A percentile compares a stretch with the other conserved stretches of the same genome.
These are phyloP conservation scores for Triticum dicoccoides DNA, from an alignment of 176 grass and related monocot genomes.

Conservation along the genomic window DNA sequence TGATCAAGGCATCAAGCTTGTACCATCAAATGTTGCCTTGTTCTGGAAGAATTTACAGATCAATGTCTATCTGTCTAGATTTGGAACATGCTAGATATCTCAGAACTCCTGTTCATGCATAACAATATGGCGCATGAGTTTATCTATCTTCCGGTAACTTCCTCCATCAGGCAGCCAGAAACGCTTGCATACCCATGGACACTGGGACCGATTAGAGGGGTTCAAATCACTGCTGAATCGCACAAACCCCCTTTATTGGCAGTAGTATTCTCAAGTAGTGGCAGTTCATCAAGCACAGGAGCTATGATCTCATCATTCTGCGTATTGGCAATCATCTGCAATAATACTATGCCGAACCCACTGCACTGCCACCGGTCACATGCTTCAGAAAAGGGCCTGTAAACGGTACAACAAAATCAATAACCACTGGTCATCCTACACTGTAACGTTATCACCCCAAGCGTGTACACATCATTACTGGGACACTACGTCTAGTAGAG, in stretches of 20 bases:
- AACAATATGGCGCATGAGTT: background rate
- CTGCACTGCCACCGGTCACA: background rate
- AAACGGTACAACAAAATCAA: background rate
- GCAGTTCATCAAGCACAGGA: background rate
- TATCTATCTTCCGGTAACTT: background rate
- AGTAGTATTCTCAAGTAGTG: background rate
- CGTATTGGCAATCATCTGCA: background rate
- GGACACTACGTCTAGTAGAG: background rate
- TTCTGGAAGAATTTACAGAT: background rate
- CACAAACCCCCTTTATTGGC: background rate
- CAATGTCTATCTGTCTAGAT: background rate
- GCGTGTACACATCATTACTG: background rate
- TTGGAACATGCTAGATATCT: background rate
- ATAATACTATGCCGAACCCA: background rate
- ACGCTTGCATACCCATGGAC: background rate
- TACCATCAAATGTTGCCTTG: background rate
- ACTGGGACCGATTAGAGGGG: background rate
- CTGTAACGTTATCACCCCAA: background rate
- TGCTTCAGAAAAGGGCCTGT: slow-evolving; percentile 1
- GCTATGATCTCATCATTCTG: background rate
- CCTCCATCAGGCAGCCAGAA: background rate
- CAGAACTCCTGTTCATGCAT: background rate
- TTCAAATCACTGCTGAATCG: background rate
- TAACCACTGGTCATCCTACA: background rate
- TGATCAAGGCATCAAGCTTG: background rate